phyloP scores from a whole-genome alignment of 192 early-diverging fungal genomes.

The Pilobolus umbonatus region DNA sequence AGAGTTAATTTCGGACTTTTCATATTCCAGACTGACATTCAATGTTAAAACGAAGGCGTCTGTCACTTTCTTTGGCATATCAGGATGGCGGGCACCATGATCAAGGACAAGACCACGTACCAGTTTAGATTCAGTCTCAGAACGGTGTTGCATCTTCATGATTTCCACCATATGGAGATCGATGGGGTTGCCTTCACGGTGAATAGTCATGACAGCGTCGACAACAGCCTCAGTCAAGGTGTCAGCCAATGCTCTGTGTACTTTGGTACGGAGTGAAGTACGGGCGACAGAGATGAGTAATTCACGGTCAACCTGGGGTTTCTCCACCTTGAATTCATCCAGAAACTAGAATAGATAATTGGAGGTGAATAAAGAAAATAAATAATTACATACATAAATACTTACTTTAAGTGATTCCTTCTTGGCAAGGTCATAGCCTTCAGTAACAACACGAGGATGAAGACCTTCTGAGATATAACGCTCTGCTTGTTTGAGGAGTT shows the following conservation, averaged over 20 bases:
- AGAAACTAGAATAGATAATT: constrained; percentile 76
- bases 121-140: constrained; percentile 92
- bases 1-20: constrained; percentile 99
- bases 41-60: constrained; percentile 90
- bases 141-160: constrained; percentile 99
- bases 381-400: constrained; percentile 18
- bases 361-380: not conserved
- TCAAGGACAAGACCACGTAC: constrained; percentile 95
- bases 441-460: constrained; percentile 92
- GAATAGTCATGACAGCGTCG: constrained; percentile 89
- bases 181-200: constrained; percentile 77
- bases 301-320: constrained; percentile 79
- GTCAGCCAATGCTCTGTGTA: constrained; percentile 86
- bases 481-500: constrained; percentile 95
- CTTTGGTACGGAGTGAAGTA: constrained; percentile 94
- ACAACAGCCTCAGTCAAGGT: constrained; percentile 93
- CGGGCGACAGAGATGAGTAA: constrained; percentile 86
- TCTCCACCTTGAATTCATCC: constrained; percentile 76
- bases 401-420: constrained; percentile 92
- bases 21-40: constrained; percentile 98
- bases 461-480: constrained; percentile 93
- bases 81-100: constrained; percentile 98
- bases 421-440: constrained; percentile 97
- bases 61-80: constrained; percentile 95
- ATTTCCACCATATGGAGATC: constrained; percentile 99